phyloP scores from a whole-genome alignment of 352 stramenopile species.

The Globisporangium emineosum region DNA sequence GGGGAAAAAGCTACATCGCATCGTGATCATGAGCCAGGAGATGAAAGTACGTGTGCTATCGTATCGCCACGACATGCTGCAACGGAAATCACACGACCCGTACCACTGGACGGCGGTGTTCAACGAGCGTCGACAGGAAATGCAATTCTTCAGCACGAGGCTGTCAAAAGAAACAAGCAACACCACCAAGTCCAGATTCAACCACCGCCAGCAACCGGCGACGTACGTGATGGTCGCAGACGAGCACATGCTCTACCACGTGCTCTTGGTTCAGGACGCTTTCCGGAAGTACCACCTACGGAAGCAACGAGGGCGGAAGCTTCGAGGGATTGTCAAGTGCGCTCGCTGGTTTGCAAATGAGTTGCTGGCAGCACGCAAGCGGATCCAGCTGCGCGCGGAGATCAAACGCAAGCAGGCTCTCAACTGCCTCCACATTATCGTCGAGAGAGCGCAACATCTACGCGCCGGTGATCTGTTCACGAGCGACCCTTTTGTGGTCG shows the following conservation, averaged over 20 bases:
- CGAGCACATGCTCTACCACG: conserved; percentile 55
- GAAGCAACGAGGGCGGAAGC: conserved; percentile 19
- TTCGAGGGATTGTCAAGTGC: conserved; percentile 35
- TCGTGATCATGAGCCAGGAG: conserved; percentile 38
- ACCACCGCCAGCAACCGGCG: conserved; percentile 19
- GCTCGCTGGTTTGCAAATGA: conserved; percentile 25
- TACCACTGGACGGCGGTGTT: conserved; percentile 57
- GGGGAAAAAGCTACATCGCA: conserved; percentile 25
- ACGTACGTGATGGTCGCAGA: conserved; percentile 59
- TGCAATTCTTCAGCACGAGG: conserved; percentile 52
- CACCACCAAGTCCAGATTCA: conserved; percentile 3
- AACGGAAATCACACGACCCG: conserved; percentile 28
- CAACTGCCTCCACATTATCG: conserved; percentile 57
- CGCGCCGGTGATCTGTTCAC: conserved; percentile 48
- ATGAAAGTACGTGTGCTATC: conserved; percentile 33
- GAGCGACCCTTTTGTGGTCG: conserved; percentile 62
- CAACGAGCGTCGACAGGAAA: conserved; percentile 44
- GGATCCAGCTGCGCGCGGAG: conserved; percentile 26
- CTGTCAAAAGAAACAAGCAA: conserved; percentile 3
- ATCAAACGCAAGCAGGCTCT: conserved; percentile 28
- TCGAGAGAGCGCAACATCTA: conserved; percentile 49
- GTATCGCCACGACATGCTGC: conserved; percentile 20
- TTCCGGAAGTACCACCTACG: conserved; percentile 35
- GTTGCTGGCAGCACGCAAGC: conserved; percentile 22
- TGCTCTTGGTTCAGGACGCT: conserved; percentile 66